Conservation (phyloP, 345 rosid species). For the Carallia brachiata region DNA sequence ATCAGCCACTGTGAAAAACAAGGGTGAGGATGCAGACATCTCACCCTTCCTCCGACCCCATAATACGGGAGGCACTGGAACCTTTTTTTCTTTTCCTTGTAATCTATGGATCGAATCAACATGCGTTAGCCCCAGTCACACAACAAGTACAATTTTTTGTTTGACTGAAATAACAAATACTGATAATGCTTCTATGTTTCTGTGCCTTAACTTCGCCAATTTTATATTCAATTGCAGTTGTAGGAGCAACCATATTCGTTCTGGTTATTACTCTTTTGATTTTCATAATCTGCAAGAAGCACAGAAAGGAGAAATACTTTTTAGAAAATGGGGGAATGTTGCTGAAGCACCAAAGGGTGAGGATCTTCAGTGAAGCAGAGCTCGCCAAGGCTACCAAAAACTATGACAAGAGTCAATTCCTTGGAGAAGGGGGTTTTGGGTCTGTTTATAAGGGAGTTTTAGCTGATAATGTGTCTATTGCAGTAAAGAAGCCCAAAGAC, state of each 20-base stretch:
- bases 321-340: conserved; percentile 32
- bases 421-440: conserved; percentile 34
- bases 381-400: conserved; percentile 29
- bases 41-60: too few relatives aligned
- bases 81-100: too few relatives aligned
- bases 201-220: too few relatives aligned
- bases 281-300: conserved; percentile 4
- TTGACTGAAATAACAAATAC: too few relatives aligned
- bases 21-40: too few relatives aligned
- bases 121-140: too few relatives aligned
- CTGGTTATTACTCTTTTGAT: background rate
- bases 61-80: too few relatives aligned
- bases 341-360: conserved; percentile 29
- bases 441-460: conserved; percentile 29
- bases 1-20: too few relatives aligned
- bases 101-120: too few relatives aligned
- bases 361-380: conserved; percentile 30
- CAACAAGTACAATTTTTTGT: too few relatives aligned
- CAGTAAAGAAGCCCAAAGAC: conserved; percentile 26
- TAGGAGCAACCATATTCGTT: background rate
- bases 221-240: background rate
- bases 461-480: background rate
- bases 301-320: conserved; percentile 20
- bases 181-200: background rate
- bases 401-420: conserved; percentile 5